Evolutionary conservation across 495 filamentous ascomycete species (phyloP), one percentile per base, ranked within the genome.

Genomic region (Penicillium pulvis): DNA sequence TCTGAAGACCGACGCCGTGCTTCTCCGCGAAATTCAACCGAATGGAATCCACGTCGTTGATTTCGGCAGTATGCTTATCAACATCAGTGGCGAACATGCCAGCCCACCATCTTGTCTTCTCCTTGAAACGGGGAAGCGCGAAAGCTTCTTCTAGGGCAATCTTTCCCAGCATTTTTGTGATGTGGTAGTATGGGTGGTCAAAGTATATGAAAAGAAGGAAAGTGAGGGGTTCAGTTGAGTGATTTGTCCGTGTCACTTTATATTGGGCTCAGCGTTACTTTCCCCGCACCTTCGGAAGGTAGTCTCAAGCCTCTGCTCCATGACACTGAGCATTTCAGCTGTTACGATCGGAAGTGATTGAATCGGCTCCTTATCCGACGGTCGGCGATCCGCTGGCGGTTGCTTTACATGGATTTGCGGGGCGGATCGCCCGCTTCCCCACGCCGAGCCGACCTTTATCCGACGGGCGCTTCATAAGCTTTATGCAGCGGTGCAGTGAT

Each of bases 1-100:
- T 81, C 60, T 81, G 84, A 65, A 83, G 82, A 50, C 82, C 85
- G 20, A 88, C 81, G 33, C 83, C 85, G 60, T 86, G 69, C 57
- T 77, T 80, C 62, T 85, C 80, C 70, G 81, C 83, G 36, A 79
- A 68, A 20, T 79, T 65, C 6, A 85, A 68, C 5, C 83, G 82
- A 26, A 76, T 66, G 14, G 70, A 62, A 58, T 79, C 78, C 59
- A 87, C 81, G 63, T 81, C 77, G 39, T 61, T 76, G 69, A 81
- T 79, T 57, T 79, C 68, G 35, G 68, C 64, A 41, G 67, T 66
- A 56, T 79, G 73, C 42, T 73, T 74, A 7, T 77, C 75, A 8
- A 70, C 63, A 53, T 77, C 74, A 17, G 75, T 76, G n/a, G 75
- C 66, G 66, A 77, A 79, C 31, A 79, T 57, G 7, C 72, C 64